phyloP scores from a whole-genome alignment of 2,329 filamentous ascomycete genomes.

The Pseudogymnoascus sp. region DNA sequence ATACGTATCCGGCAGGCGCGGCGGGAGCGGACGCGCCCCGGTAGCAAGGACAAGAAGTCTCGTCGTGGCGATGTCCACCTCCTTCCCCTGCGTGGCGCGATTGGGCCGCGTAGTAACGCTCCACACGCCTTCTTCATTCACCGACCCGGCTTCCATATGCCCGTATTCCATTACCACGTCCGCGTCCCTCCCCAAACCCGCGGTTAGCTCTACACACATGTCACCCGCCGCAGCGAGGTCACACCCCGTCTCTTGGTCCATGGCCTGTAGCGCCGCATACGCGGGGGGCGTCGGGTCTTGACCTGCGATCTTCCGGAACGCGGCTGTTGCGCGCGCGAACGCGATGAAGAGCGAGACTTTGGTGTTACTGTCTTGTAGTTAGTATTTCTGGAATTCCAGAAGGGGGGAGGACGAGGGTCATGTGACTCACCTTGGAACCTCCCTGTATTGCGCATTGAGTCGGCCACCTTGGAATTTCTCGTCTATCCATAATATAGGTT shows the following conservation, averaged over 20 bases:
- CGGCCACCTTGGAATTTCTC: conserved; percentile 47
- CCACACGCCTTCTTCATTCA: conserved; percentile 32
- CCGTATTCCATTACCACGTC: neutral
- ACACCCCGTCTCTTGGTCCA: conserved; percentile 52
- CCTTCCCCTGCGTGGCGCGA: conserved; percentile 14
- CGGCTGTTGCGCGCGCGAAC: conserved; percentile 45
- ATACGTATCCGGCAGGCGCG: conserved; percentile 31
- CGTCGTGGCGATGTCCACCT: neutral
- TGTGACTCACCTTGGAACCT: conserved; percentile 43
- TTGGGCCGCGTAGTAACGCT: conserved; percentile 32
- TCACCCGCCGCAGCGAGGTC: conserved; percentile 51
- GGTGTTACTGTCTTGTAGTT: conserved; percentile 41
- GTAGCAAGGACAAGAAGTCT: conserved; percentile 47
- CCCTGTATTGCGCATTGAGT: conserved; percentile 48
- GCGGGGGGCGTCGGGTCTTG: conserved; percentile 43
- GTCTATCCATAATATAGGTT: conserved; percentile 53
- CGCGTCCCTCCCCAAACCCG: conserved; percentile 31
- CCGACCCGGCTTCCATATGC: neutral
- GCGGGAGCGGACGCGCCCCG: conserved; percentile 43
- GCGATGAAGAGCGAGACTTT: conserved; percentile 53
- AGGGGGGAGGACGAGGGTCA: neutral
- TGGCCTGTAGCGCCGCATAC: conserved; percentile 42
- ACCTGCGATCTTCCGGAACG: conserved; percentile 46
- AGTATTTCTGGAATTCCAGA: conserved; percentile 5
- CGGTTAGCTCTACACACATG: conserved; percentile 39